Conservation (phyloP, 495 filamentous ascomycete species). For the Elasticomyces elasticus region DNA sequence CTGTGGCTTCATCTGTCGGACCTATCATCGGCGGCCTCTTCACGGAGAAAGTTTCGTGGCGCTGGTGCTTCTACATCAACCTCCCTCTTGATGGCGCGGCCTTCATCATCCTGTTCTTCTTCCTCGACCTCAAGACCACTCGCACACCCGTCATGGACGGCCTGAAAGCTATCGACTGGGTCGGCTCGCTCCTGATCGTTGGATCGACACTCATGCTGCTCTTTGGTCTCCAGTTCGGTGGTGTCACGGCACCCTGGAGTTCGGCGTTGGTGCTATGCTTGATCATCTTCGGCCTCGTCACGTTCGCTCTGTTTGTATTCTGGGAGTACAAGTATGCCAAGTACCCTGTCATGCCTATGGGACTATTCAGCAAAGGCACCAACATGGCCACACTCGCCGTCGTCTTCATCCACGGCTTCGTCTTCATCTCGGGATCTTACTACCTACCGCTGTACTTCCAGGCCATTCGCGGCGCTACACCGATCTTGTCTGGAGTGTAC, state of each 20-base stretch:
- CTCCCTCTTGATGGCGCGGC: slow-evolving; percentile 66
- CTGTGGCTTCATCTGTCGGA: slow-evolving; percentile 32
- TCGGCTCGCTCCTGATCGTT: slow-evolving; percentile 55
- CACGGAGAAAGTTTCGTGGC: slow-evolving; percentile 42
- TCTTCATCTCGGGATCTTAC: slow-evolving; percentile 66
- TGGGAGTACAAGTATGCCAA: slow-evolving; percentile 64
- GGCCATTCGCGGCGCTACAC: slow-evolving; percentile 55
- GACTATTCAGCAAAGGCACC: slow-evolving; percentile 51
- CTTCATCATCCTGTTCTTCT: slow-evolving; percentile 54
- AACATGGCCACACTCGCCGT: slow-evolving; percentile 49
- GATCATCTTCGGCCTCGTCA: slow-evolving; percentile 61
- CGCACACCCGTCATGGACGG: slow-evolving; percentile 61
- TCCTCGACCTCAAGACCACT: slow-evolving; percentile 67
- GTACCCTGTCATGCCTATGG: slow-evolving; percentile 67
- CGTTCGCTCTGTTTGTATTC: slow-evolving; percentile 52
- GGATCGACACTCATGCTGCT: slow-evolving; percentile 76
- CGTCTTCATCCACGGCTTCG: slow-evolving; percentile 56
- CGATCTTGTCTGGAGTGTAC: slow-evolving; percentile 70
- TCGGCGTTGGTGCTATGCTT: slow-evolving; percentile 69
- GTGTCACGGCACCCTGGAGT: slow-evolving; percentile 62
- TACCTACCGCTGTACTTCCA: slow-evolving; percentile 55
- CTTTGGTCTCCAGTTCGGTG: slow-evolving; percentile 69
- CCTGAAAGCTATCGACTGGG: slow-evolving; percentile 67
- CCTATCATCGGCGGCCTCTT: slow-evolving; percentile 35
- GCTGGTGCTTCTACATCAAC: slow-evolving; percentile 32